A percentile compares a stretch with the other conserved stretches of the same genome.
phyloP scores from a whole-genome alignment of 2,329 filamentous ascomycete genomes.

The Fusarium globosum region DNA sequence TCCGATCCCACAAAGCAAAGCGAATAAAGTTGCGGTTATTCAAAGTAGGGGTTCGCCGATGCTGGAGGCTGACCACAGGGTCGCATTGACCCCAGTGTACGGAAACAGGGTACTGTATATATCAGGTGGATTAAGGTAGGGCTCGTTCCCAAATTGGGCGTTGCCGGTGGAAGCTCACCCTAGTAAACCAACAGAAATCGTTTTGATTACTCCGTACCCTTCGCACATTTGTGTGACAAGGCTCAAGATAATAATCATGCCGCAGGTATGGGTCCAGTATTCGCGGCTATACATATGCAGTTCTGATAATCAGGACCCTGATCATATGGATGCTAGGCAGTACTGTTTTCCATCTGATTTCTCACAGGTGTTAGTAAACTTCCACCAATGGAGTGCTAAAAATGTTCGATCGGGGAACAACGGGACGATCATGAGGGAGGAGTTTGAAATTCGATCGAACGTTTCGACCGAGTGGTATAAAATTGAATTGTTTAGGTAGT shows the following conservation, averaged over 20 bases:
- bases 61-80: constrained; percentile 23
- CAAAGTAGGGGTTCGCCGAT: constrained; percentile 23
- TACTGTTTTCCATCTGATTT: not conserved
- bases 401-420: not conserved
- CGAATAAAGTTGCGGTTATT: constrained; percentile 27
- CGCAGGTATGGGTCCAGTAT: constrained; percentile 20
- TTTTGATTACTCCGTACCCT: not conserved
- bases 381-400: constrained; percentile 29
- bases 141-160: constrained; percentile 27
- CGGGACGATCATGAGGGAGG: not conserved
- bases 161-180: constrained; percentile 11
- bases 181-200: not conserved
- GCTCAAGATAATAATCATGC: constrained; percentile 14
- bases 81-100: constrained; percentile 25
- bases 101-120: constrained; percentile 9
- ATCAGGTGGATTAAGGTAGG: constrained; percentile 27
- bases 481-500: not conserved
- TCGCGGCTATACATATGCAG: constrained; percentile 15
- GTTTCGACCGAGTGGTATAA: not conserved
- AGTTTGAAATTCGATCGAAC: not conserved
- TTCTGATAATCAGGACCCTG: constrained; percentile 24
- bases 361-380: constrained; percentile 15
- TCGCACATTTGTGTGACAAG: constrained; percentile 14
- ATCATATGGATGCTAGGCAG: constrained; percentile 3
- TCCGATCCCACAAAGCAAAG: constrained; percentile 15